Base-by-base conservation (phyloP, 306 rosid species). In the Castanopsis chinensis region DNA sequence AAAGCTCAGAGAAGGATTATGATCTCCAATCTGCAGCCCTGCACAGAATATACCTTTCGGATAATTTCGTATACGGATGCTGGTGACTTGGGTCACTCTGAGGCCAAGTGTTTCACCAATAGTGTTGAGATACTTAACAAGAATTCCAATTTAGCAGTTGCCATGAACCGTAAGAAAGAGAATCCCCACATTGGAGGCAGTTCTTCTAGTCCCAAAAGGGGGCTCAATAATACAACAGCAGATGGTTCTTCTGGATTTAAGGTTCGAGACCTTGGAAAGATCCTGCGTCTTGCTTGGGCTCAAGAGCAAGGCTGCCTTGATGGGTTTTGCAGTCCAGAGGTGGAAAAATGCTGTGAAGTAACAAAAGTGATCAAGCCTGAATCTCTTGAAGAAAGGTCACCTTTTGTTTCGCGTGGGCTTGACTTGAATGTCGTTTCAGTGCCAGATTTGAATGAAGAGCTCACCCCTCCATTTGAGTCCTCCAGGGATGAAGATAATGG, bases 401-500 rank as follows among this genome's bases (percentile, higher is more conserved):
- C 96, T 71, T 75, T 85, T 49, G 88, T 85, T 79, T 75, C 91
- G 1, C 96, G 88, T 7, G 96, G 87, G 78, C 99, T 96, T 28
- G 99, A 96, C 91, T 86, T 96, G 78, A 96, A 96, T 81, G 94
- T 93, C 41, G 89, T 80, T 68, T 93, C 98, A 1, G 90, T 96
- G 78, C 99, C 99, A 11, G 99, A 96, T 82, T 89, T 96, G 21
- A 96, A 96, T 65, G 99, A 96, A 90, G 99, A 96, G 81, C 85
- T 96, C 53, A 90, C 96, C 60, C 99, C 99, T 51, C 99, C 92
- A 45, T 96, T 93, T 12, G 99, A 96, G 90, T 96, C 93, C 59
- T 90, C 96, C 21, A 84, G 98, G 76, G 99, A 95, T 76, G 98
- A 93, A 80, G 98, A 91, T 45, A 93, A 91, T 45, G 96, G 94